Evolutionary conservation across 257 asterid species (phyloP).

Genomic region (Solanum clarkiae): DNA sequence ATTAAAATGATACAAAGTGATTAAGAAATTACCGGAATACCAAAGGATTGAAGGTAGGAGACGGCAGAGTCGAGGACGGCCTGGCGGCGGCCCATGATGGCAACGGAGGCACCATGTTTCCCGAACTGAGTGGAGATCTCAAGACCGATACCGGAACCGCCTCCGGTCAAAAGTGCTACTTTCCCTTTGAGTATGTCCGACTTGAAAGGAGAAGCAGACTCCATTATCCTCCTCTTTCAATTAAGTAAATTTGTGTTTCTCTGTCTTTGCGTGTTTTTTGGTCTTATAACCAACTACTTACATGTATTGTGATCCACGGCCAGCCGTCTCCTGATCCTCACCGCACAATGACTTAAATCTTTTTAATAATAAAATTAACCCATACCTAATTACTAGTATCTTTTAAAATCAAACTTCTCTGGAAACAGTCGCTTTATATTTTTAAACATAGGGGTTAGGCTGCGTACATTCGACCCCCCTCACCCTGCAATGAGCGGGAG

Average conservation of each 20-base stretch:
- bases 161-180: conserved; percentile 85
- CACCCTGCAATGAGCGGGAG: too few relatives aligned
- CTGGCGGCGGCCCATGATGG: conserved; percentile 90
- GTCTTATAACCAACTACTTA: background rate
- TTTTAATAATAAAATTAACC: too few relatives aligned
- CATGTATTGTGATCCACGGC: background rate
- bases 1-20: background rate
- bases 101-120: conserved; percentile 82
- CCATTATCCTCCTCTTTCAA: conserved; percentile 21
- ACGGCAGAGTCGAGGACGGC: conserved; percentile 58
- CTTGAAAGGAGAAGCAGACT: conserved; percentile 62
- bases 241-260: too few relatives aligned
- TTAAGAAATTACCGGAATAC: conserved; percentile 34
- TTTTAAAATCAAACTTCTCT: too few relatives aligned
- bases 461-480: too few relatives aligned
- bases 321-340: background rate
- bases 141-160: conserved; percentile 84
- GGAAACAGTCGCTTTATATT: too few relatives aligned
- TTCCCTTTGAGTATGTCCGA: conserved; percentile 48
- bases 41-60: conserved; percentile 54
- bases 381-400: too few relatives aligned
- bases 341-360: background rate
- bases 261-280: background rate
- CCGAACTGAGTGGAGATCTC: conserved; percentile 75
- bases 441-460: too few relatives aligned